A percentile compares a stretch with the other conserved stretches of the same genome.
Evolutionary conservation across 768 basidiomycete genomes (phyloP).

Genomic region (Phallus indusiatus): DNA sequence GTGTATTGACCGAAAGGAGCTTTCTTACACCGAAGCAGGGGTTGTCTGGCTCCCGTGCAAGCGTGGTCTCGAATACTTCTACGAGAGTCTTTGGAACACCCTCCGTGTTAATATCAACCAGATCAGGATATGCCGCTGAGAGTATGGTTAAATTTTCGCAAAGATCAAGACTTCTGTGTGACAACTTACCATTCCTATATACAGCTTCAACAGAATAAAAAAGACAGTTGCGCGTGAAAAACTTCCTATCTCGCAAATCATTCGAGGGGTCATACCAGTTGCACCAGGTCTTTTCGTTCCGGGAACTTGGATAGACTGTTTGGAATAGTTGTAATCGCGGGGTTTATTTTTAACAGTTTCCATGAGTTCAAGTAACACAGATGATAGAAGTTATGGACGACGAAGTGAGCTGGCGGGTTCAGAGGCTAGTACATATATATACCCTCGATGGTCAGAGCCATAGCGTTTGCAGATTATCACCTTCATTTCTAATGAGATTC

Average conservation of each 20-base stretch:
- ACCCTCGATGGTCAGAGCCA: too few relatives aligned
- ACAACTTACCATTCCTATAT: constrained; percentile 56
- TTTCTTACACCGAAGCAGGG: constrained; percentile 63
- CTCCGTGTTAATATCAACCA: not conserved
- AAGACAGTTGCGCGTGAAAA: constrained; percentile 5
- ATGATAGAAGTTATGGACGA: too few relatives aligned
- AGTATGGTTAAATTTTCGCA: not conserved
- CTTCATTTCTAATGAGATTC: too few relatives aligned
- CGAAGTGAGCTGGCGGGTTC: too few relatives aligned
- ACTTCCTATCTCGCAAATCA: not conserved
- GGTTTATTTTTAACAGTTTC: constrained; percentile 11
- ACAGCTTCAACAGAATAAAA: constrained; percentile 42
- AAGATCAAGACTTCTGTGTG: too few relatives aligned
- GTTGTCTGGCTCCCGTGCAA: constrained; percentile 37
- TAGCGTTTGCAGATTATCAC: too few relatives aligned
- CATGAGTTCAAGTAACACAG: not conserved
- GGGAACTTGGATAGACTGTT: constrained; percentile 63
- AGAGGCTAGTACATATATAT: too few relatives aligned
- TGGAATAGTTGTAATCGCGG: constrained; percentile 37
- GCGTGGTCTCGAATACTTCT: constrained; percentile 61
- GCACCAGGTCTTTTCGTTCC: constrained; percentile 76
- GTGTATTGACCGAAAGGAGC: constrained; percentile 49
- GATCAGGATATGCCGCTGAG: constrained; percentile 7
- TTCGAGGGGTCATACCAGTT: constrained; percentile 42
- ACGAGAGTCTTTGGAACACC: constrained; percentile 32